Evolutionary conservation across 192 early-diverging fungal species (phyloP).

Genomic region (Obelidium mucronatum): DNA sequence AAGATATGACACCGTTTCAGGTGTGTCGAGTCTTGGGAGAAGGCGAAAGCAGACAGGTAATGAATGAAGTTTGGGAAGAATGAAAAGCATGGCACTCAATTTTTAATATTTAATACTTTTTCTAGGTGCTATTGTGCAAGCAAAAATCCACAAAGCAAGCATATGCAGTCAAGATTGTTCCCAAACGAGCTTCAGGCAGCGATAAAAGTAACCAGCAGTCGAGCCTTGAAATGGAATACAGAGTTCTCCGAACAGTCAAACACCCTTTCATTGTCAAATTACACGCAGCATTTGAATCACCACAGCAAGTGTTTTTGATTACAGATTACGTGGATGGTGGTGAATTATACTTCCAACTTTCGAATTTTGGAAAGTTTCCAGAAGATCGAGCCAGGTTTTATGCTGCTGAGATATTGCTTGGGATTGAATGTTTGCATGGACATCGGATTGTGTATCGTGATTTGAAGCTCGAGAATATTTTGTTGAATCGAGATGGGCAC

Average conservation of each 20-base stretch:
- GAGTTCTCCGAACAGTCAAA: conserved; percentile 51
- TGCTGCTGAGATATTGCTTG: conserved; percentile 56
- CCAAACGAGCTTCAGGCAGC: neutral
- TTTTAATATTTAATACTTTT: neutral
- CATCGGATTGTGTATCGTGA: conserved; percentile 63
- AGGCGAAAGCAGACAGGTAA: neutral
- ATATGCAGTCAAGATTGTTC: conserved; percentile 61
- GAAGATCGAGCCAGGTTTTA: conserved; percentile 60
- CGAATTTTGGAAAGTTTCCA: conserved; percentile 54
- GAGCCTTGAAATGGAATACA: conserved; percentile 36
- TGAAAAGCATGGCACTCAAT: no score
- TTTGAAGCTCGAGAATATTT: conserved; percentile 65
- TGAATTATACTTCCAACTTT: conserved; percentile 90
- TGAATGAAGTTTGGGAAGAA: no score
- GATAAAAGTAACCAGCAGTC: neutral
- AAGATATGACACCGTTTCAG: conserved; percentile 8
- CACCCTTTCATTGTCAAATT: conserved; percentile 65
- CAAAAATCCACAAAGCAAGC: conserved; percentile 55
- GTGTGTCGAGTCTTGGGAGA: conserved; percentile 8
- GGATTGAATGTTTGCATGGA: conserved; percentile 54
- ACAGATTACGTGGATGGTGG: conserved; percentile 92
- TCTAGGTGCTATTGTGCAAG: conserved; percentile 12
- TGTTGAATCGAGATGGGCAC: conserved; percentile 58
- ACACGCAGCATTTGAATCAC: conserved; percentile 59
- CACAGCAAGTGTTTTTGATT: conserved; percentile 51